Conservation (phyloP, 257 asterid genomes). For the Dorcoceras hygrometricum region DNA sequence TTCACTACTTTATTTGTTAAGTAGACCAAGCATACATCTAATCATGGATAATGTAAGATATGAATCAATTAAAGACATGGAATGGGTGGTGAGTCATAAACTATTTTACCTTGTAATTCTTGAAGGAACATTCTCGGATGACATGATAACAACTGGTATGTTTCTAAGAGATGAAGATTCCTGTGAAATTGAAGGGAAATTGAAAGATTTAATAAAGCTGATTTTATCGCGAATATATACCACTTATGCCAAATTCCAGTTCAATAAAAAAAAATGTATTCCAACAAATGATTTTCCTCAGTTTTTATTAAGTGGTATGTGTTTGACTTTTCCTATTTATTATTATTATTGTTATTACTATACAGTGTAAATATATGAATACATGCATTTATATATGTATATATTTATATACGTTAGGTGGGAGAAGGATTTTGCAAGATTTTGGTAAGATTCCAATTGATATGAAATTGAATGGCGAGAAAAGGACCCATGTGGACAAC, state of each 20-base stretch:
- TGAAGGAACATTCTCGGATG: slow-evolving; percentile 56
- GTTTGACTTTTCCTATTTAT: not conserved
- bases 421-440: not conserved
- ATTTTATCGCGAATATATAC: too few species aligned
- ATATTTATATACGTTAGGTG: not conserved
- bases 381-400: not conserved
- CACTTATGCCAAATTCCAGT: too few species aligned
- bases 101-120: slow-evolving; percentile 30
- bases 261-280: too few species aligned
- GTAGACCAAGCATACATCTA: too few species aligned
- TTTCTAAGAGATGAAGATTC: slow-evolving; percentile 39
- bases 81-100: not conserved
- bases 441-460: not conserved
- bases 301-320: too few species aligned
- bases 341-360: too few species aligned
- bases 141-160: slow-evolving; percentile 64
- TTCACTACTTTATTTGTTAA: too few species aligned
- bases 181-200: slow-evolving; percentile 20
- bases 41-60: too few species aligned
- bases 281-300: too few species aligned
- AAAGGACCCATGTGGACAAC: not conserved
- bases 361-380: too few species aligned
- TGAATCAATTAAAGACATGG: too few species aligned
- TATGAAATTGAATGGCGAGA: not conserved
- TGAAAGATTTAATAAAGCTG: too few species aligned